phyloP scores from a whole-genome alignment of 352 stramenopile genomes.

The Thalassiosira tumida region DNA sequence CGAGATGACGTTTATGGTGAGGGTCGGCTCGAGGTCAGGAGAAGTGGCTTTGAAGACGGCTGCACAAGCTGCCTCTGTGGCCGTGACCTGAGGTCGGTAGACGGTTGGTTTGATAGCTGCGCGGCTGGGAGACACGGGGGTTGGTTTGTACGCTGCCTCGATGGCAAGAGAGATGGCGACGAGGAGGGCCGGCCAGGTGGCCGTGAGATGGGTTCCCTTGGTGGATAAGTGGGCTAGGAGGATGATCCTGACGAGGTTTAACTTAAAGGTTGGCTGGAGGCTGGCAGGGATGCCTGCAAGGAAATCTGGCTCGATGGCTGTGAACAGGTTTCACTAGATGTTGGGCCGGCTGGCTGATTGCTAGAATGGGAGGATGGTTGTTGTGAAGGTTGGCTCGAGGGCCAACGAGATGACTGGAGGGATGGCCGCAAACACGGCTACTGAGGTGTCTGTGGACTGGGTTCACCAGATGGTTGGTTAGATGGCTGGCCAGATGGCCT shows the following conservation, averaged over 20 bases:
- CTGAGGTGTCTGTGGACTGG: neutral
- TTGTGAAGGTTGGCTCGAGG: neutral
- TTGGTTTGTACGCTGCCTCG: neutral
- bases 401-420: neutral
- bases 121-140: neutral
- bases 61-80: neutral
- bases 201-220: neutral
- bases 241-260: neutral
- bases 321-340: neutral
- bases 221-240: neutral
- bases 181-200: neutral
- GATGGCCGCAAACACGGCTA: neutral
- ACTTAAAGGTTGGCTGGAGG: conserved; percentile 6
- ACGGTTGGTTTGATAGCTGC: neutral
- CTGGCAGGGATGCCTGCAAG: neutral
- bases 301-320: no score
- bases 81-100: neutral
- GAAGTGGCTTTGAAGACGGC: no score
- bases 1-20: neutral
- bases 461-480: neutral
- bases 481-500: neutral
- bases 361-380: neutral
- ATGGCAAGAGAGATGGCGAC: neutral
- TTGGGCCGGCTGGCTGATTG: neutral
- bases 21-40: neutral